Evolutionary conservation across 768 basidiomycete genomes (phyloP), one percentile per base, ranked within the genome.

Genomic region (Trametes cubensis): DNA sequence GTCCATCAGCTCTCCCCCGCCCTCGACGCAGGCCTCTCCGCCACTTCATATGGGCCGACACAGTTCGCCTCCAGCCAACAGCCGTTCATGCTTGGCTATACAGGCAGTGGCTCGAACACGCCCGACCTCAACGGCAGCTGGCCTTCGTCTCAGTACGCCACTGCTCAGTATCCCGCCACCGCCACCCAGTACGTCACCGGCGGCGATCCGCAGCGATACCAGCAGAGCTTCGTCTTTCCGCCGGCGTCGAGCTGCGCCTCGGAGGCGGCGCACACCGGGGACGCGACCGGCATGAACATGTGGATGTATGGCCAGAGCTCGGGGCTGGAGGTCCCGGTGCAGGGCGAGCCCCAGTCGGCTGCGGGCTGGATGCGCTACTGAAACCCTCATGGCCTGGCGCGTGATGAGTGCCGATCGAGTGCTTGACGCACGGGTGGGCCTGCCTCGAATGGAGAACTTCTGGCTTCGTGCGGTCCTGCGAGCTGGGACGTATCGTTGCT

Each of bases 241-340:
- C 18, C 42, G 2, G 18, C 23, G 42, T 45, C 55, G 18, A 28
- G 13, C 44, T 46, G 42, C 20, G 28, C 28, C 17, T 18, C 45
- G 25, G 28, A 41, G 7, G 48, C 20, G 11, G 30, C 40, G 50
- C 49, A 51, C 20, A 7, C 39, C 30, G 46, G 15, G 2, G 46
- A 48, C 17, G 50, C 40, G 34, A 42, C 20, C 14, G 55, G 25
- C 48, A 25, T 28, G 26, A 21, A 25, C 2, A 10, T n/a, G 39
- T 60, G 58, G 58, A n/a, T 30, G 28, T 52, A 39, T 23, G 58
- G 30, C 47, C 58, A 55, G 60, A 25, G 15, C 58, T 17, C 40
- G 20, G 46, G 17, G 45, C 60, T 44, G 21, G 48, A 48, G 45
- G 44, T 34, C 30, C 14, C 50, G 21, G 20, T 49, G n/a, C 56